Base-by-base conservation (phyloP, 441 rosid species). In the Geranium incanum region DNA sequence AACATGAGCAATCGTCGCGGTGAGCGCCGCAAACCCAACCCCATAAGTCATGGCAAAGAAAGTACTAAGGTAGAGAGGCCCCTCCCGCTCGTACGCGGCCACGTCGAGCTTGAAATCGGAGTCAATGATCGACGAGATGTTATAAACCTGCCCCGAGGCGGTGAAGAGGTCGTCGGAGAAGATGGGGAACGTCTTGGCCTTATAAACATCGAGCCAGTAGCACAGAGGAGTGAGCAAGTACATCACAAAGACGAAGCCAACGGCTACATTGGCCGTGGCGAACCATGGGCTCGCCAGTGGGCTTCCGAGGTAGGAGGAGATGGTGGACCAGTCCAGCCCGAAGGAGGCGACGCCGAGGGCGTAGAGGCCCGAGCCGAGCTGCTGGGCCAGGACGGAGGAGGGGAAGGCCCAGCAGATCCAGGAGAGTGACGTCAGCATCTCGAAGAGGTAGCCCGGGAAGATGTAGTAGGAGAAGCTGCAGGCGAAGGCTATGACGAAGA, bases 321-420 rank as follows among this genome's bases (percentile, higher is more conserved):
- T 94, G 57, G 95, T 85, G 78, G 99, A 87, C 97, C 97, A 92
- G 76, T 94, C 97, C 4, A 94, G 71, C 12, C 95, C 97, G 5
- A 94, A 36, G 1, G 95, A 85, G 3, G 80, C 89, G 5, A 92
- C 74, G 37, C 99, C 97, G 4, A 94, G 87, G 68, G 97, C 99
- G 21, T 88, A 85, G 19, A 90, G 91, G 41, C 99, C 97, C 0
- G 99, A 94, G 11, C 99, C 97, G 0, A 94, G 84, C 66, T 94
- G 98, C 65, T 94, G 98, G 72, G 93, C 95, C 67, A 89, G 68
- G 57, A 94, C 82, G 0, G 60, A 89, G 78, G 74, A 87, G 90
- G 11, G 92, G 95, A 93, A 93, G 21, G 76, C 87, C 97, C 98
- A 93, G 80, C 97, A 90, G 4, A 90, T 36, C 95, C 97, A 93